Conservation (phyloP, 441 rosid species). For the Pelargonium cotyledonis region DNA sequence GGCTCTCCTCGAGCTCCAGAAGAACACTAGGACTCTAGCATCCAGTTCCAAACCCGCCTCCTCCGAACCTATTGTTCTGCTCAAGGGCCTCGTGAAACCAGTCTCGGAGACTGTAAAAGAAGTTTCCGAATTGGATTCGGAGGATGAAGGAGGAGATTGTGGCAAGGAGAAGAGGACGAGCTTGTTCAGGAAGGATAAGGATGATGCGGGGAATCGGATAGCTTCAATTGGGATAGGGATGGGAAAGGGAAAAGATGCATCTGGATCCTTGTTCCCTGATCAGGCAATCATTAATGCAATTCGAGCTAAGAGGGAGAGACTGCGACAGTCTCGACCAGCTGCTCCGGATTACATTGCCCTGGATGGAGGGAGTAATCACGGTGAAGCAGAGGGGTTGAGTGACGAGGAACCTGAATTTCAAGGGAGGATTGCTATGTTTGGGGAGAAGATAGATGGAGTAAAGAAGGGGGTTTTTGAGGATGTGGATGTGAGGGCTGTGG, state of each 20-base stretch:
- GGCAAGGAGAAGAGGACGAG: conserved; percentile 2
- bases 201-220: conserved; percentile 30
- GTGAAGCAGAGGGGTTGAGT: conserved; percentile 49
- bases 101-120: background rate
- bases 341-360: conserved; percentile 74
- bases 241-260: conserved; percentile 19
- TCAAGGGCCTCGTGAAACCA: conserved; percentile 64
- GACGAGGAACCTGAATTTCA: conserved; percentile 76
- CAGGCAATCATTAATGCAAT: conserved; percentile 61
- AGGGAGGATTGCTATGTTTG: conserved; percentile 45
- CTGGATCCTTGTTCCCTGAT: conserved; percentile 29
- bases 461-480: conserved; percentile 61
- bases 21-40: conserved; percentile 75
- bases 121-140: conserved; percentile 8
- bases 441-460: conserved; percentile 33
- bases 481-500: conserved; percentile 28
- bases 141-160: conserved; percentile 22
- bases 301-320: conserved; percentile 57
- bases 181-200: background rate
- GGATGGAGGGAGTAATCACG: conserved; percentile 43
- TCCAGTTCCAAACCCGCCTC: conserved; percentile 14
- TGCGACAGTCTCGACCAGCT: conserved; percentile 38
- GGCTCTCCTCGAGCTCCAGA: conserved; percentile 82
- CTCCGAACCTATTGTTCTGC: conserved; percentile 57
- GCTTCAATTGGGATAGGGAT: conserved; percentile 27